Conservation (phyloP, 2,329 filamentous ascomycete genomes). For the Aureobasidium lini region DNA sequence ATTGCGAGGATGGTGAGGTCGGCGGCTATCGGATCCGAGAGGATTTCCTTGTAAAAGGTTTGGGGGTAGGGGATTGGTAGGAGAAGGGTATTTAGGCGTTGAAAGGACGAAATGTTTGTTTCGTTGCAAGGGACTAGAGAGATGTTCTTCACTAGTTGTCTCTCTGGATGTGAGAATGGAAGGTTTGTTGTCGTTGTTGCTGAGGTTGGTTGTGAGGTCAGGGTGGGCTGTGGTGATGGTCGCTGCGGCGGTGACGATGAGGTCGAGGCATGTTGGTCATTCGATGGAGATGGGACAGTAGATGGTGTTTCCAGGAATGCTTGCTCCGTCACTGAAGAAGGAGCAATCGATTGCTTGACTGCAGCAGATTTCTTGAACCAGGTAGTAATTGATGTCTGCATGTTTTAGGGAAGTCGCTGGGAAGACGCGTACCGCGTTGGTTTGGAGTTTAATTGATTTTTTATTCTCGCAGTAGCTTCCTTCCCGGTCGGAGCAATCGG, state of each 20-base stretch:
- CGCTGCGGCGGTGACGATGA: background rate
- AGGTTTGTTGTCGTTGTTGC: background rate
- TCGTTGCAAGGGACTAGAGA: constrained; percentile 46
- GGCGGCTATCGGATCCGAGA: constrained; percentile 46
- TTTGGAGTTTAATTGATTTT: constrained; percentile 9
- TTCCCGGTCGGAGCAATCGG: background rate
- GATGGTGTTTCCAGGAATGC: background rate
- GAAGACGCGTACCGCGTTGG: background rate
- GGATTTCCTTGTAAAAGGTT: constrained; percentile 53
- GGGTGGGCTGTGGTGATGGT: background rate
- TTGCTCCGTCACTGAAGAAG: background rate
- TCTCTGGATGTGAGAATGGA: background rate
- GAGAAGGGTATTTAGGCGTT: constrained; percentile 50
- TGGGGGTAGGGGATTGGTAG: constrained; percentile 56
- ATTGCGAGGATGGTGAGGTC: constrained; percentile 53
- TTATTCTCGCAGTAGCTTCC: background rate
- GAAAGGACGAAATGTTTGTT: constrained; percentile 48
- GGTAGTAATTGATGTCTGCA: constrained; percentile 39
- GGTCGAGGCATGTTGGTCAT: background rate
- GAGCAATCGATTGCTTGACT: constrained; percentile 21
- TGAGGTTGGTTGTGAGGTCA: background rate
- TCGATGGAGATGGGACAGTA: background rate
- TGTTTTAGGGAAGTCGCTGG: background rate
- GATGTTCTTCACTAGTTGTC: constrained; percentile 41
- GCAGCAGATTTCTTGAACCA: constrained; percentile 41